Percentiles rank a stretch among this genome's conserved stretches.
These are phyloP conservation scores for Pugionium dolabratum DNA, from an alignment of 345 rosid species.

Conservation along the genomic window DNA sequence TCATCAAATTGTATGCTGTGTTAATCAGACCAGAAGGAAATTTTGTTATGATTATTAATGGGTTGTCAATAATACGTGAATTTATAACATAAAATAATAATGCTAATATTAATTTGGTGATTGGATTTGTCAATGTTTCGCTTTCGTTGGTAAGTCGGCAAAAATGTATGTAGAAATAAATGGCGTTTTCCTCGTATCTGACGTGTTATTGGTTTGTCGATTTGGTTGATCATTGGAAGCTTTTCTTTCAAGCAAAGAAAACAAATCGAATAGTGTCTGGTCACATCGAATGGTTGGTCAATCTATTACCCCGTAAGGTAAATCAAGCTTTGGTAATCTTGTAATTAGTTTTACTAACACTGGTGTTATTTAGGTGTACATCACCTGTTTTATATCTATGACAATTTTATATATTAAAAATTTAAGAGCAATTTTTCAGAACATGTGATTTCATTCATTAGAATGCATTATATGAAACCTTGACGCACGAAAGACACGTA, in stretches of 20 bases:
- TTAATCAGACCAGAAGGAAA: neutral
- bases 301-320: slow-evolving; percentile 18
- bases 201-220: slow-evolving; percentile 12
- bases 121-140: slow-evolving; percentile 17
- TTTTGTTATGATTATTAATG: neutral
- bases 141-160: slow-evolving; percentile 2
- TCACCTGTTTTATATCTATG: too few species aligned
- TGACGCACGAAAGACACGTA: slow-evolving; percentile 40
- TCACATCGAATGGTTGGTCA: slow-evolving; percentile 34
- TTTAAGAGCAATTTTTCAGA: slow-evolving; percentile 11
- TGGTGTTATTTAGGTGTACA: too few species aligned
- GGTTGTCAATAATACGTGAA: too few species aligned
- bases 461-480: slow-evolving; percentile 34
- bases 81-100: too few species aligned
- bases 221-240: slow-evolving; percentile 19
- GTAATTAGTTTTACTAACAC: neutral
- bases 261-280: slow-evolving; percentile 17
- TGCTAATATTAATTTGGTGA: slow-evolving; percentile 15
- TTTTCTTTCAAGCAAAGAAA: slow-evolving; percentile 42
- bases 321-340: slow-evolving; percentile 22
- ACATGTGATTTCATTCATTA: slow-evolving; percentile 38
- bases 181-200: neutral
- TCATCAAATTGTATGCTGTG: neutral
- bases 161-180: neutral
- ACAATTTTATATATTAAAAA: neutral